Percentiles rank a stretch among this genome's conserved stretches.
phyloP scores from a whole-genome alignment of 2,329 filamentous ascomycete genomes.

The Calonectria pteridis region DNA sequence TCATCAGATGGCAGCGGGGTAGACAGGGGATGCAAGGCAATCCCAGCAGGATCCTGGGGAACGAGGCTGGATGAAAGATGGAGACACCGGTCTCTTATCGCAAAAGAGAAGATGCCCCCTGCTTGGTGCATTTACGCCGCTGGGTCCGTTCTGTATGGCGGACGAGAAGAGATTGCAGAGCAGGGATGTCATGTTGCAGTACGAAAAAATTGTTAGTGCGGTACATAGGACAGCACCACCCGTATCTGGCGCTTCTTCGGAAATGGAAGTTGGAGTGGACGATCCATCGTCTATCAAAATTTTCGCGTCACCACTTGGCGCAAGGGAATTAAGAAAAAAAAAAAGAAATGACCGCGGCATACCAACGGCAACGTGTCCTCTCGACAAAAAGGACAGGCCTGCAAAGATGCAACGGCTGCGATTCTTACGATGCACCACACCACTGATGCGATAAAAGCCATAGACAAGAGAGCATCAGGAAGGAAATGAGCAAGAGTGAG shows the following conservation, averaged over 20 bases:
- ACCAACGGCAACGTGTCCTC: constrained; percentile 37
- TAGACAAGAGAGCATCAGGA: not conserved
- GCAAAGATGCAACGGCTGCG: not conserved
- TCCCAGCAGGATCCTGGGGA: constrained; percentile 36
- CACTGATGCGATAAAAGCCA: constrained; percentile 10
- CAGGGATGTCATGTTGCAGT: constrained; percentile 22
- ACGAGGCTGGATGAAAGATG: constrained; percentile 35
- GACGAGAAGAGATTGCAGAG: constrained; percentile 28
- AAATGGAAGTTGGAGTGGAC: constrained; percentile 45
- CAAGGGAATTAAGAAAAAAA: constrained; percentile 3
- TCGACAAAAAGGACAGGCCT: constrained; percentile 11
- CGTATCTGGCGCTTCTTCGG: constrained; percentile 41
- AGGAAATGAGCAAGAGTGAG: not conserved
- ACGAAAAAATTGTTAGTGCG: constrained; percentile 54
- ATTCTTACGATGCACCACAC: not conserved
- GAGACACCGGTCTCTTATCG: constrained; percentile 29
- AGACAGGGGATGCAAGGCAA: constrained; percentile 5
- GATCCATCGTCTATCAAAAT: constrained; percentile 48
- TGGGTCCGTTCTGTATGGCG: constrained; percentile 11
- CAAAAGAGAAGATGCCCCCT: constrained; percentile 21
- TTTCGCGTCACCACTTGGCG: constrained; percentile 47
- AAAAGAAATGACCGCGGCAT: constrained; percentile 25
- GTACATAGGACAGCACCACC: constrained; percentile 47
- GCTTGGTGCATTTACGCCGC: constrained; percentile 21
- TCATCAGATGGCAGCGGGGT: constrained; percentile 22